Conservation (phyloP, 352 stramenopile genomes). For the Phytophthora pisi region DNA sequence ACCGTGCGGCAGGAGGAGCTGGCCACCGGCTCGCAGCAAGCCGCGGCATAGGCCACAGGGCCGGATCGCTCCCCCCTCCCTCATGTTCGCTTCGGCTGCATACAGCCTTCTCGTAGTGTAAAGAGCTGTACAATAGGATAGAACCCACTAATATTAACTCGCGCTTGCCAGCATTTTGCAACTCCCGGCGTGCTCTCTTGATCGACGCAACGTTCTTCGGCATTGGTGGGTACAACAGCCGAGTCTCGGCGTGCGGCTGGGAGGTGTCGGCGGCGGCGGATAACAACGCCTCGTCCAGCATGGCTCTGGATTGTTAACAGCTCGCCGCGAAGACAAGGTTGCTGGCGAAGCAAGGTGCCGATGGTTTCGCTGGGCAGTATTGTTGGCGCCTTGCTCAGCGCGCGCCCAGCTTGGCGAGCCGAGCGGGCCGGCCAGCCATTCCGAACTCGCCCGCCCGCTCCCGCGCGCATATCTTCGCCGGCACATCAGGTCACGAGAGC, state of each 20-base stretch:
- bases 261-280: background rate
- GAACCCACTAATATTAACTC: conserved; percentile 50
- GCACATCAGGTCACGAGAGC: conserved; percentile 16
- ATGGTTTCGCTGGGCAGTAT: too few relatives aligned
- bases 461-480: conserved; percentile 11
- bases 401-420: background rate
- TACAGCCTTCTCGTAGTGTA: conserved; percentile 40
- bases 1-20: conserved; percentile 40
- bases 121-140: conserved; percentile 69
- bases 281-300: background rate
- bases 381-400: conserved; percentile 5
- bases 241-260: background rate
- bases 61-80: background rate
- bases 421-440: conserved; percentile 10
- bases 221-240: conserved; percentile 19
- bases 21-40: conserved; percentile 19
- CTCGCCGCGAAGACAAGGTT: background rate
- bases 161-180: conserved; percentile 29
- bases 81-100: background rate
- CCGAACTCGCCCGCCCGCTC: conserved; percentile 4
- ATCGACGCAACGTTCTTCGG: background rate
- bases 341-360: too few relatives aligned
- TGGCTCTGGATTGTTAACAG: background rate
- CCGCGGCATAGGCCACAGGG: conserved; percentile 17
- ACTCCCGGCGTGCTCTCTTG: background rate